phyloP scores from a whole-genome alignment of 179 eudicot species.

The Silene coronaria region DNA sequence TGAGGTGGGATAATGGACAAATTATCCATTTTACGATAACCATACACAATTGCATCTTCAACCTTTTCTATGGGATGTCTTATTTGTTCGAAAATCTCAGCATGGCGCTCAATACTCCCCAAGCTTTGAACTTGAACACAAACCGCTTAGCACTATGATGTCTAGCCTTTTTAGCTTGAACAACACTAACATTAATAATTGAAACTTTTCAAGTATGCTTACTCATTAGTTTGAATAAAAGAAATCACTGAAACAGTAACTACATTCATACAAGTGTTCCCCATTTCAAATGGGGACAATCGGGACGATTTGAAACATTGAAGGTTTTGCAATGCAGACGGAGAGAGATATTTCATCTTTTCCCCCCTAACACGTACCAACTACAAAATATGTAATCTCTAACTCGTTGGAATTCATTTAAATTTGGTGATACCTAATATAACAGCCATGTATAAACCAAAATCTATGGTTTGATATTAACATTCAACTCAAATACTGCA shows the following conservation, averaged over 20 bases:
- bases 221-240: neutral
- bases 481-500: neutral
- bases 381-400: neutral
- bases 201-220: no score
- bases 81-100: no score
- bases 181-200: no score
- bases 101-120: no score
- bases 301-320: neutral
- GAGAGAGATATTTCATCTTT: neutral
- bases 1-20: no score
- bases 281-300: neutral
- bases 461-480: constrained; percentile 6
- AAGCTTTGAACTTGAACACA: no score
- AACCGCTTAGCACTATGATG: no score
- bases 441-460: neutral
- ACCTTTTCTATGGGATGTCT: neutral
- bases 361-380: neutral
- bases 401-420: neutral
- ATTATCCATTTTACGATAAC: neutral
- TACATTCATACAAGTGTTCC: neutral
- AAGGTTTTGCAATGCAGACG: neutral
- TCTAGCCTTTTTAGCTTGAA: no score
- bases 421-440: neutral
- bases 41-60: neutral
- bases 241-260: neutral